A percentile compares a stretch with the other conserved stretches of the same genome.
phyloP scores from a whole-genome alignment of 805 yeast species.

The Isabelozyma pseudorhagii region DNA sequence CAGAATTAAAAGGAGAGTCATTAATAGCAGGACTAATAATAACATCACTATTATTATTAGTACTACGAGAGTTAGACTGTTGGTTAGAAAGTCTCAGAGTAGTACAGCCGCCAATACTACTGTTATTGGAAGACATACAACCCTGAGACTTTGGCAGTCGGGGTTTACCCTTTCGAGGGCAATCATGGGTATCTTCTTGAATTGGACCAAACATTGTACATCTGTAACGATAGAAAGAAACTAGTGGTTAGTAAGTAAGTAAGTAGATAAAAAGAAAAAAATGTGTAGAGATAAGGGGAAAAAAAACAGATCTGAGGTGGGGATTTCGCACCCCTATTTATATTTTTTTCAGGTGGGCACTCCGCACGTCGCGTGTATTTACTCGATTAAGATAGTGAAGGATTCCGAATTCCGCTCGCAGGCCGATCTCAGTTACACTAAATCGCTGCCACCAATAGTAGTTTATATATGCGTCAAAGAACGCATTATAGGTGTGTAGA shows the following conservation, averaged over 20 bases:
- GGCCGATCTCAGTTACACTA: no score
- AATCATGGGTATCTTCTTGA: constrained; percentile 33
- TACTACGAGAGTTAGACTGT: not conserved
- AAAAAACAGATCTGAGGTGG: not conserved
- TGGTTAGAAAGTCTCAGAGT: constrained; percentile 1
- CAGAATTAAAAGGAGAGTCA: not conserved
- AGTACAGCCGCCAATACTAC: not conserved
- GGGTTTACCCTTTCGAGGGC: constrained; percentile 28
- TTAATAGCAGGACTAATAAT: not conserved
- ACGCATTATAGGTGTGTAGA: no score
- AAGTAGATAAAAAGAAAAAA: not conserved
- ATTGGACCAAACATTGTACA: constrained; percentile 10
- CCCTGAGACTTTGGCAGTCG: constrained; percentile 40
- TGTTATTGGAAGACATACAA: not conserved
- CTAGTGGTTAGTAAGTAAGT: no score
- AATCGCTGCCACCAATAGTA: no score
- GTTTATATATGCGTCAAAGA: no score
- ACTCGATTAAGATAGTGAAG: not conserved
- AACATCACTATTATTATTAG: not conserved
- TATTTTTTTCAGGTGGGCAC: not conserved
- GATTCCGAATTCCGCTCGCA: not conserved
- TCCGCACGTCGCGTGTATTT: not conserved
- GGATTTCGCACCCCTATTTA: not conserved
- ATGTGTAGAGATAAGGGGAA: no score
- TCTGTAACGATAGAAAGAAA: not conserved